Conservation (phyloP, 78 protist genomes). For the Dictyostelium capitatum region DNA sequence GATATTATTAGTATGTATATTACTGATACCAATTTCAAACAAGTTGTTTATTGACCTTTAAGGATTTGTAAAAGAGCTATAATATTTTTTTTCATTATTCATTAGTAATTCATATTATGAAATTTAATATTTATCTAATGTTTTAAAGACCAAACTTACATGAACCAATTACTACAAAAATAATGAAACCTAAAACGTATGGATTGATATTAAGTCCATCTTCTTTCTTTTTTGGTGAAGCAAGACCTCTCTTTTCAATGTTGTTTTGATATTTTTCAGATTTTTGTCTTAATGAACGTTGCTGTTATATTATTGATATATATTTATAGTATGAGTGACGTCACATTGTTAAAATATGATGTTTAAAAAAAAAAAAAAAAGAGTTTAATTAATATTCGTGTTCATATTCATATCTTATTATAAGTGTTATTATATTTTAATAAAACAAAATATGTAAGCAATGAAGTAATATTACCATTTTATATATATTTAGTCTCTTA, state of each 20-base stretch:
- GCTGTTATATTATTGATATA: background rate
- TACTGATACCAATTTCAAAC: background rate
- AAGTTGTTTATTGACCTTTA: conserved; percentile 58
- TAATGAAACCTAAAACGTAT: conserved; percentile 56
- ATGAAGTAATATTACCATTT: background rate
- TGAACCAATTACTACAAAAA: conserved; percentile 79
- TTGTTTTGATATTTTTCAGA: conserved; percentile 33
- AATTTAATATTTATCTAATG: background rate
- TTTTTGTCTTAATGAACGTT: conserved; percentile 59
- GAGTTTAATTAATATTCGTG: too few species aligned
- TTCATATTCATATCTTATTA: too few species aligned
- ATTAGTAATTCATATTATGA: too few species aligned
- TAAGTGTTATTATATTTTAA: too few species aligned
- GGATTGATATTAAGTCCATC: conserved; percentile 36
- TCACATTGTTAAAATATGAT: too few species aligned
- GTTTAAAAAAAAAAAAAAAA: too few species aligned
- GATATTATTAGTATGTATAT: background rate
- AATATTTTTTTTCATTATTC: too few species aligned
- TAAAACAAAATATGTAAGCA: too few species aligned
- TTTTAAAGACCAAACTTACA: conserved; percentile 1
- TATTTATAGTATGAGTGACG: background rate
- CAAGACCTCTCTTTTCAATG: conserved; percentile 62
- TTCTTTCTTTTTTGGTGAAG: conserved; percentile 50
- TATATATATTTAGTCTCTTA: background rate
- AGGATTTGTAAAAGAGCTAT: conserved; percentile 72